Percentiles rank a stretch among this genome's conserved stretches.
These are phyloP conservation scores for Cercospora sesami DNA, from an alignment of 2,329 filamentous ascomycete species.

Conservation along the genomic window DNA sequence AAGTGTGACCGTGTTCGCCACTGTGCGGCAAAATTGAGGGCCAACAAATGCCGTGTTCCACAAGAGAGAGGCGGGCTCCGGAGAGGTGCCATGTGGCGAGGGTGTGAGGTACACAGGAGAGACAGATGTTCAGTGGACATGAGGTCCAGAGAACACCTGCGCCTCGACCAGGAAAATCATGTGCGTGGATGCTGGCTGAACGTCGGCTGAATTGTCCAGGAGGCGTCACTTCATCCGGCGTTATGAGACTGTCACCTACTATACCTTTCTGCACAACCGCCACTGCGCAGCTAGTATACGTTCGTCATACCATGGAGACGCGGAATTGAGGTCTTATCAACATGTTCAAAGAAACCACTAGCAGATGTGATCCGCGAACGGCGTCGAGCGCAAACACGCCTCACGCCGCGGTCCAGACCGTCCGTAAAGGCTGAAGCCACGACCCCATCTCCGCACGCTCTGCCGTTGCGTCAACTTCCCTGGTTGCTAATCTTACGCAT, in stretches of 20 bases:
- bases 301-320: not conserved
- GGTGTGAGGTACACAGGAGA: not conserved
- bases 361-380: not conserved
- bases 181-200: not conserved
- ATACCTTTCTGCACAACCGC: not conserved
- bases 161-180: not conserved
- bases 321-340: not conserved
- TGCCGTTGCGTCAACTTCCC: constrained; percentile 1
- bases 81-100: not conserved
- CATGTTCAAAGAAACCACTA: not conserved
- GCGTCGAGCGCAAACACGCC: not conserved
- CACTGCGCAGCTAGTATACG: not conserved
- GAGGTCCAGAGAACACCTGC: not conserved
- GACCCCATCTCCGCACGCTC: not conserved
- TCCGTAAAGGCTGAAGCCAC: not conserved
- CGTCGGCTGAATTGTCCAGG: not conserved
- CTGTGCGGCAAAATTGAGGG: not conserved
- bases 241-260: not conserved
- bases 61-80: not conserved
- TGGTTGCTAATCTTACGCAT: not conserved
- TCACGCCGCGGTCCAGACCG: not conserved
- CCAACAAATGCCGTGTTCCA: not conserved
- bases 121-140: not conserved
- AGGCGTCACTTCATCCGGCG: not conserved
- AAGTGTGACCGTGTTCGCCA: not conserved